phyloP scores from a whole-genome alignment of 345 rosid genomes.

The Trapa bicornis region DNA sequence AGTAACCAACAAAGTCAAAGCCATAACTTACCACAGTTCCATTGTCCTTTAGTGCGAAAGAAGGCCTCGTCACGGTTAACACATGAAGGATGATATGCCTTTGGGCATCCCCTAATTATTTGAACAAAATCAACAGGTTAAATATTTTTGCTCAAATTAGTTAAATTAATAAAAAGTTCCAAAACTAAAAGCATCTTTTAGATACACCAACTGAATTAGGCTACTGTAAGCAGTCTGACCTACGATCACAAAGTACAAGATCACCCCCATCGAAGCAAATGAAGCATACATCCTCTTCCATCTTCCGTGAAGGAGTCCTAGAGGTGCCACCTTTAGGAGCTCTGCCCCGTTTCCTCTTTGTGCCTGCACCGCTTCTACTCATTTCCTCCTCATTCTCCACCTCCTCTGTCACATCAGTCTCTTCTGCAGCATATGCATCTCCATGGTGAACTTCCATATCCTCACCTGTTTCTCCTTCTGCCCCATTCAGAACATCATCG shows the following conservation, averaged over 20 bases:
- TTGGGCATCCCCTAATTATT: constrained; percentile 80
- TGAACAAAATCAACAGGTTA: background rate
- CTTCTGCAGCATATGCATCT: constrained; percentile 15
- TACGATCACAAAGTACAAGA: constrained; percentile 94
- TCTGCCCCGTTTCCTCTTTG: constrained; percentile 71
- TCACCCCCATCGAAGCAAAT: constrained; percentile 96
- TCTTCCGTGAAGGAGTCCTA: constrained; percentile 41
- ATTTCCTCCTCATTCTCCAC: constrained; percentile 32
- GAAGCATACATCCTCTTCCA: constrained; percentile 96
- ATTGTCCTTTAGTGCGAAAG: constrained; percentile 71
- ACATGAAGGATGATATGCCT: constrained; percentile 92
- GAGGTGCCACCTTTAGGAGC: constrained; percentile 21
- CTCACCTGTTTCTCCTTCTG: constrained; percentile 23
- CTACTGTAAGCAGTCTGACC: constrained; percentile 29
- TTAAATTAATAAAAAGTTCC: background rate
- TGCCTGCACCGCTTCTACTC: constrained; percentile 27
- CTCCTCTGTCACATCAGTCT: constrained; percentile 16
- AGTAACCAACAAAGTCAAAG: background rate
- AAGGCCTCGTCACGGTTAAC: constrained; percentile 85
- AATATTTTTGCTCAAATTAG: background rate
- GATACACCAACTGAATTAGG: background rate
- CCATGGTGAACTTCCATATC: constrained; percentile 17
- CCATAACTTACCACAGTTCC: constrained; percentile 84
- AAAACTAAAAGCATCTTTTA: background rate
- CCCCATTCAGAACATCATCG: constrained; percentile 8